Base-by-base conservation (phyloP, 371 early-diverging fungal species). In the Parasitella parasitica region DNA sequence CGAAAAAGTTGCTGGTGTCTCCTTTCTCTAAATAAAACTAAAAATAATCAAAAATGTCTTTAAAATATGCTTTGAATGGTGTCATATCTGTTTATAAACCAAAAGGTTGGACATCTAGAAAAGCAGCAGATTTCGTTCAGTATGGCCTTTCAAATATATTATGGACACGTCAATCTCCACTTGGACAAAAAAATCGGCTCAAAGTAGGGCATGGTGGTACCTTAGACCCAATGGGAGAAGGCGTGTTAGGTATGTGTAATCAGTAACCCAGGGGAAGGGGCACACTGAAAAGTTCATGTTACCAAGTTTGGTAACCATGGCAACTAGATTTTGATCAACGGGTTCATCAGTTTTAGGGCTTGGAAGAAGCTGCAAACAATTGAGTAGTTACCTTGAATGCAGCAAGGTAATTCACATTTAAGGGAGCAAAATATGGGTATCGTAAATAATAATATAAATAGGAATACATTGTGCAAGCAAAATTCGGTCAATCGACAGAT, bases 131-230 rank as follows among this genome's bases (percentile, higher is more conserved):
- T 27, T 63, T 54, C 34, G 73, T 75, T 1, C 74, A 78, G 52
- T 12, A 60, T 24, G 49, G 46, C 20, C 43, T 77, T n/a, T 66
- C 70, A 3, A 59, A 58, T 27, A 61, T 66, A 16, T 46, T 77
- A 32, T 56, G 16, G 43, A 52, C 9, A 20, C 37, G 20, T 30
- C 1, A 30, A 16, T 16, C 3, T 4, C 41, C 20, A 12, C 55
- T 60, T 28, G 60, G 57, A 36, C 46, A 61, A 38, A 57, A 49
- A 26, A 66, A 73, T 28, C 54, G 30, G 27, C 16, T 83, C 36
- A 83, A 83, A 58, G 68, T 81, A 37, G 83, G 83, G 5, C 83
- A 83, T 67, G 83, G 83, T 9, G 83, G 83, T 6, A 83, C 83
- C 9, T 63, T 83, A 63, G 84, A 84, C 68, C 84, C 84, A 8